Evolutionary conservation across 23 red algal species (phyloP).

Genomic region (Gracilaria domingensis): DNA sequence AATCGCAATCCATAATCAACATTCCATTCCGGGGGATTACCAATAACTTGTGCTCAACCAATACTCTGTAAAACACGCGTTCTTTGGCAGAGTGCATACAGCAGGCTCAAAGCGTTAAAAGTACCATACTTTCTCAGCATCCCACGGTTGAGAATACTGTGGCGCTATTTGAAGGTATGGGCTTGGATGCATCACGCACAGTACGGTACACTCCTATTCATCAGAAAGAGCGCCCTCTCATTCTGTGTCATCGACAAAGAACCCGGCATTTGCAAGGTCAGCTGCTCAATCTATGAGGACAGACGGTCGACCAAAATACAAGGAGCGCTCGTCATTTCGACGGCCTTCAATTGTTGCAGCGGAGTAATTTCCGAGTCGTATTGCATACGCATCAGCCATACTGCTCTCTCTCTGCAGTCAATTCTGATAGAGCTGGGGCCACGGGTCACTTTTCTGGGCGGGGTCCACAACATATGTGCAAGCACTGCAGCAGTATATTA

Average conservation of each 20-base stretch:
- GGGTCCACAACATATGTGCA: not conserved
- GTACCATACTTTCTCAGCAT: too few relatives aligned
- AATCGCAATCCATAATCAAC: not conserved
- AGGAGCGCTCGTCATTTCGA: slow-evolving; percentile 1
- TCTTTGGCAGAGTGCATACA: not conserved
- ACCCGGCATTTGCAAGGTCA: not conserved
- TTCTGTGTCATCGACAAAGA: not conserved
- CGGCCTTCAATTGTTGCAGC: slow-evolving; percentile 6
- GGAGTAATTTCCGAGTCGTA: not conserved
- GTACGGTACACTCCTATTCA: not conserved
- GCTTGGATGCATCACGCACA: not conserved
- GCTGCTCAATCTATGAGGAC: too few relatives aligned
- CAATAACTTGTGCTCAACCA: not conserved
- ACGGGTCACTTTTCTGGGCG: slow-evolving; percentile 10
- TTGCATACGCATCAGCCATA: not conserved
- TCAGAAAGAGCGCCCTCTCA: not conserved
- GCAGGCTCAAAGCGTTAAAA: not conserved
- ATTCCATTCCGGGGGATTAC: not conserved
- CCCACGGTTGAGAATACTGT: not conserved
- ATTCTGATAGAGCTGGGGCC: not conserved
- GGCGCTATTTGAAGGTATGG: not conserved
- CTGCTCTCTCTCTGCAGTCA: not conserved
- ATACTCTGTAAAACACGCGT: not conserved
- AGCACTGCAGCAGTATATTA: not conserved
- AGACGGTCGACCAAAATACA: too few relatives aligned